Evolutionary conservation across 441 rosid genomes (phyloP).

Genomic region (Erodium texanum): DNA sequence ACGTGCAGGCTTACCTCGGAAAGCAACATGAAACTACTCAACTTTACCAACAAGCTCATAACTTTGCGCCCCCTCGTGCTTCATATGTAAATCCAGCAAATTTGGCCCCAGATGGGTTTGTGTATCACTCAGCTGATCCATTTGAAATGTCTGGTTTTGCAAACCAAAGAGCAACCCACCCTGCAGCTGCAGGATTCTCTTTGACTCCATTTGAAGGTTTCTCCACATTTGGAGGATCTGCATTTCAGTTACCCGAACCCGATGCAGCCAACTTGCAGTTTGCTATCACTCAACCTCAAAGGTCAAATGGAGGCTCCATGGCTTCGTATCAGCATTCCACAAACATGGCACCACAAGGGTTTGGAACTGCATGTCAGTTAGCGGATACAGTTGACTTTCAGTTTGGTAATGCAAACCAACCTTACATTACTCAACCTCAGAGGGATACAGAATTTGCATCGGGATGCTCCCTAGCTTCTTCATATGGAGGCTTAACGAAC

Average conservation of each 20-base stretch:
- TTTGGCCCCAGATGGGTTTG: not conserved
- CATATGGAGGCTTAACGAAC: not conserved
- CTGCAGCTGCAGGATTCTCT: no score
- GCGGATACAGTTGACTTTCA: constrained; percentile 6
- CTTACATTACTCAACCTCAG: not conserved
- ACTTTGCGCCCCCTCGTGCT: not conserved
- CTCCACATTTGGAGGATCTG: not conserved
- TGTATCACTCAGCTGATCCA: no score
- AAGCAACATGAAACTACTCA: not conserved
- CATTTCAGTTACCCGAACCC: no score
- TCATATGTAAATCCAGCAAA: not conserved
- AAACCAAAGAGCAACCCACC: no score
- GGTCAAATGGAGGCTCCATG: no score
- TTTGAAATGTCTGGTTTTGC: no score
- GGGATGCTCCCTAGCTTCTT: not conserved
- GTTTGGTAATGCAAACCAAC: not conserved
- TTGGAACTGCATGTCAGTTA: not conserved
- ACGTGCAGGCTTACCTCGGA: not conserved
- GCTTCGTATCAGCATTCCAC: no score
- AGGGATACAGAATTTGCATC: not conserved
- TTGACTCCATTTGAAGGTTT: not conserved
- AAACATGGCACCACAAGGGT: no score
- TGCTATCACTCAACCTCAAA: no score
- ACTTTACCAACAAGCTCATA: not conserved
- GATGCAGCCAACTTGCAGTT: no score